Evolutionary conservation across 176 grass and related monocot species (phyloP).

Genomic region (Lolium perenne): DNA sequence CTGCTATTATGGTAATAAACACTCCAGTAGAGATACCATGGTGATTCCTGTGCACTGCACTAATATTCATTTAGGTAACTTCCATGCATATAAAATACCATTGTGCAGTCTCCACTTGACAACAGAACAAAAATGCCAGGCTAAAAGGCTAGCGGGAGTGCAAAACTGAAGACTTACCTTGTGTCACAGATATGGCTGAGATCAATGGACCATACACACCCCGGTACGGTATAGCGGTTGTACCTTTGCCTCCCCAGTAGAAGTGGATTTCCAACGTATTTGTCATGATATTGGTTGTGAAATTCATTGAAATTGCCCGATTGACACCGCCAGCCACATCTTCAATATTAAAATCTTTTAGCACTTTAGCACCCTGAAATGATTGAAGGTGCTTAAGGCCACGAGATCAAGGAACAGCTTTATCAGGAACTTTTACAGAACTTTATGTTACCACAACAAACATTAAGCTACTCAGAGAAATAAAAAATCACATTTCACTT

Average conservation of each 20-base stretch:
- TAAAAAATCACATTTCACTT: not conserved
- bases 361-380: slow-evolving; percentile 72
- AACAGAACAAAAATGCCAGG: slow-evolving; percentile 14
- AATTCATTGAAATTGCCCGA: slow-evolving; percentile 50
- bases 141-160: not conserved
- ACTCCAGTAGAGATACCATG: slow-evolving; percentile 41
- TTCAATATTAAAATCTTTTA: slow-evolving; percentile 84
- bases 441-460: not conserved
- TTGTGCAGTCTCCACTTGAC: not conserved
- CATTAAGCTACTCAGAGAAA: not conserved
- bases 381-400: not conserved
- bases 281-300: slow-evolving; percentile 51
- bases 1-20: slow-evolving; percentile 44
- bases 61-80: slow-evolving; percentile 33
- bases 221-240: slow-evolving; percentile 64
- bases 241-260: slow-evolving; percentile 92
- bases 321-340: slow-evolving; percentile 57
- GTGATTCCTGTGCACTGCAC: slow-evolving; percentile 26
- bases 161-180: slow-evolving; percentile 46
- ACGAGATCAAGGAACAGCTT: slow-evolving; percentile 23
- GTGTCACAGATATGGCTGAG: slow-evolving; percentile 76
- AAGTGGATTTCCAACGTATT: slow-evolving; percentile 87
- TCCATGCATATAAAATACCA: not conserved
- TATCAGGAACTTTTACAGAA: slow-evolving; percentile 12
- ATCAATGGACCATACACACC: slow-evolving; percentile 88